These are phyloP conservation scores for Fusarium gaditjirri DNA, from an alignment of 2,329 filamentous ascomycete species.

Conservation along the genomic window DNA sequence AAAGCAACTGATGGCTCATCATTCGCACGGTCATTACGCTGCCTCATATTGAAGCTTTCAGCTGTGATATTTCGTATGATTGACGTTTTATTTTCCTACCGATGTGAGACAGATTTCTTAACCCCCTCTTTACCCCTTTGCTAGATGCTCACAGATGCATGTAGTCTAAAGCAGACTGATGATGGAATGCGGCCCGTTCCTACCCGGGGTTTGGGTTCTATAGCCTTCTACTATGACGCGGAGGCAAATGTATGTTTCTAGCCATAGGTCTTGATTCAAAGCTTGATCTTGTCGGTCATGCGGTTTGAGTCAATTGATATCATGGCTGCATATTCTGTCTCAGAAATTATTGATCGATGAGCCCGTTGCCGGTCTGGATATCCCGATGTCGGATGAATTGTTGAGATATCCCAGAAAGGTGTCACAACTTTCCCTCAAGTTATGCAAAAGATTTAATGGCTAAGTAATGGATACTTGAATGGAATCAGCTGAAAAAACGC, in stretches of 20 bases:
- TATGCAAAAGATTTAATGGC: accelerated
- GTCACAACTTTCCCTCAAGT: background rate
- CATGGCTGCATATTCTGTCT: background rate
- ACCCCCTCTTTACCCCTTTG: background rate
- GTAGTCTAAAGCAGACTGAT: background rate
- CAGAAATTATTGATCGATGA: background rate
- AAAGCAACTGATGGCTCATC: too few relatives aligned
- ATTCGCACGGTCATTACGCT: background rate
- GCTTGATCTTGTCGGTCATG: background rate
- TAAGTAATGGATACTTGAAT: accelerated
- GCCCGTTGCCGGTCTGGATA: background rate
- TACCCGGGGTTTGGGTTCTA: background rate
- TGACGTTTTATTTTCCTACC: background rate
- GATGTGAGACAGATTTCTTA: background rate
- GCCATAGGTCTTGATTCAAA: background rate
- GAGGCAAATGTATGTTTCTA: background rate
- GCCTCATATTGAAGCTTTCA: background rate
- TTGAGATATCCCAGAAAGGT: too few relatives aligned
- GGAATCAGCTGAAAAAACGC: accelerated
- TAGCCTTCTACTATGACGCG: background rate
- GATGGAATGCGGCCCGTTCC: background rate
- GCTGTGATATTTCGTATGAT: background rate
- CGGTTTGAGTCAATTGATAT: background rate
- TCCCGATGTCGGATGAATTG: background rate
- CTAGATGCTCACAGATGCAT: background rate